phyloP scores from a whole-genome alignment of 2,329 filamentous ascomycete genomes.

The Gaeumannomyces tritici region DNA sequence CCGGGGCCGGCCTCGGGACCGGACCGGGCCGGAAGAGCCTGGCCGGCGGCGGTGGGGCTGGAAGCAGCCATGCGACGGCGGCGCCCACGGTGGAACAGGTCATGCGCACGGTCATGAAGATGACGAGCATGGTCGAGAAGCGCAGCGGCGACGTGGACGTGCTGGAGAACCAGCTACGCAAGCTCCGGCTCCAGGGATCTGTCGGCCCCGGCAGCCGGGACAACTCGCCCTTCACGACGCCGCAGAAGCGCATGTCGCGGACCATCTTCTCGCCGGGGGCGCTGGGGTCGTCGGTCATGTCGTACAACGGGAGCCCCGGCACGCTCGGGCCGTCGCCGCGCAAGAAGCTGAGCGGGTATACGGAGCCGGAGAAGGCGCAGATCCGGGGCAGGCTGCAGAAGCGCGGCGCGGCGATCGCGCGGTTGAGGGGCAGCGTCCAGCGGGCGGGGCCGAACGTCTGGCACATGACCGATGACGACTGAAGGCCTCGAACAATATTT shows the following conservation, averaged over 20 bases:
- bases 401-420: constrained; percentile 11
- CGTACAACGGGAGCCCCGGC: constrained; percentile 20
- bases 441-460: constrained; percentile 27
- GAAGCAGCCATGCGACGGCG: constrained; percentile 18
- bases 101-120: constrained; percentile 80
- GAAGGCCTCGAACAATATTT: neutral
- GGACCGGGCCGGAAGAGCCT: constrained; percentile 13
- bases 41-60: neutral
- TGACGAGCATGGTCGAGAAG: constrained; percentile 88
- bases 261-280: constrained; percentile 19
- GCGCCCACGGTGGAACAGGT: constrained; percentile 87
- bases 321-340: constrained; percentile 42
- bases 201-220: constrained; percentile 27
- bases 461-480: constrained; percentile 10
- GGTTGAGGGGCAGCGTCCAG: constrained; percentile 21
- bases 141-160: constrained; percentile 86
- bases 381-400: constrained; percentile 44
- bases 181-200: constrained; percentile 47
- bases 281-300: constrained; percentile 30
- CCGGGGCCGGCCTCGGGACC: constrained; percentile 38
- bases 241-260: constrained; percentile 27
- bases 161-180: constrained; percentile 77
- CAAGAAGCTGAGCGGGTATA: constrained; percentile 55
- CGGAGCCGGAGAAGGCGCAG: constrained; percentile 45
- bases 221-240: constrained; percentile 30